Percentiles rank a stretch among this genome's conserved stretches.
Evolutionary conservation across 257 asterid species (phyloP).

Genomic region (Mentha longifolia): DNA sequence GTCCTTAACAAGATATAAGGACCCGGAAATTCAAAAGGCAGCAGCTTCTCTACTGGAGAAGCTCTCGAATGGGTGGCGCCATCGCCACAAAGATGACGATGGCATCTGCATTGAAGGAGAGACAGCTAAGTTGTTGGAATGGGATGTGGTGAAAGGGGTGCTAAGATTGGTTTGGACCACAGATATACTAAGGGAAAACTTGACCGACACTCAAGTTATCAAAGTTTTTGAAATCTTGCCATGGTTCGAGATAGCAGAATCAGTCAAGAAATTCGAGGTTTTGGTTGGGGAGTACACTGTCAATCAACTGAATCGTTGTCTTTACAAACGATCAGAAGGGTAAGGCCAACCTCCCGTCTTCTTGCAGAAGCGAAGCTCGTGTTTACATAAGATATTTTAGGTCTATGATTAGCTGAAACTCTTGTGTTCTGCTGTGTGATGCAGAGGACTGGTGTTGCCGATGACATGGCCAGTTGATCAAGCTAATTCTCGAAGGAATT

Average conservation of each 20-base stretch:
- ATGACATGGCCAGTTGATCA: conserved; percentile 13
- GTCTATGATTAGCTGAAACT: not conserved
- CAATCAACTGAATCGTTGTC: conserved; percentile 41
- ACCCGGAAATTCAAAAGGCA: conserved; percentile 38
- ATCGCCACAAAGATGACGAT: conserved; percentile 28
- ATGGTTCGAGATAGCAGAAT: conserved; percentile 31
- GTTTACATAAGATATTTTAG: too few species aligned
- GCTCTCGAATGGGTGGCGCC: conserved; percentile 59
- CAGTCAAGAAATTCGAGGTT: conserved; percentile 27
- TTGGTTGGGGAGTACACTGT: conserved; percentile 36
- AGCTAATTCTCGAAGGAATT: too few species aligned
- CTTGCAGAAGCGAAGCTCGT: conserved; percentile 5
- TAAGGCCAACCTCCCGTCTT: not conserved
- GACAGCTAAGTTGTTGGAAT: conserved; percentile 41
- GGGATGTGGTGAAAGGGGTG: conserved; percentile 40
- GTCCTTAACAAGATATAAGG: conserved; percentile 40
- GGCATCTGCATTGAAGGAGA: conserved; percentile 1
- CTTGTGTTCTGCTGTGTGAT: not conserved
- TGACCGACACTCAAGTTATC: conserved; percentile 41
- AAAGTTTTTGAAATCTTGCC: conserved; percentile 53
- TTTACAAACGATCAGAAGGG: conserved; percentile 36
- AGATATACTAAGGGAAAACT: conserved; percentile 42
- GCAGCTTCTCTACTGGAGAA: conserved; percentile 47
- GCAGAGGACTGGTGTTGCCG: conserved; percentile 1
- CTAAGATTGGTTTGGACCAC: conserved; percentile 52